These are phyloP conservation scores for Lasiosphaeria hispida DNA, from an alignment of 495 filamentous ascomycete genomes.

Conservation along the genomic window DNA sequence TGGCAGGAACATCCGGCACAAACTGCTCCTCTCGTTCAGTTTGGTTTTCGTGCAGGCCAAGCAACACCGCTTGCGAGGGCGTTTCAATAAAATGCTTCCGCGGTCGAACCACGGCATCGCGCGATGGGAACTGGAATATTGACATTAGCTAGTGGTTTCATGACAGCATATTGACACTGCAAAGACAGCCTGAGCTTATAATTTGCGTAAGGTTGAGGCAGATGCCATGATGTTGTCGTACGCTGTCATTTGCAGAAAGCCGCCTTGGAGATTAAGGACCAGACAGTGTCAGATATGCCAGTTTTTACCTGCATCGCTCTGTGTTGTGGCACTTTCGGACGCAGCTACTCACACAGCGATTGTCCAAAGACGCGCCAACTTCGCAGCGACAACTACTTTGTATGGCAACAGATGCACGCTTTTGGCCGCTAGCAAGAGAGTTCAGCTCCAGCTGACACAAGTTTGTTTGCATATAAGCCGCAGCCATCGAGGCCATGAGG, in stretches of 20 bases:
- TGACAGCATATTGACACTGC: background rate
- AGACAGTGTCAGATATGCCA: conserved; percentile 5
- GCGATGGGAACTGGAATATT: no score
- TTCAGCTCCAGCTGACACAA: no score
- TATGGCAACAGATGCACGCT: no score
- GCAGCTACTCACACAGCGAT: no score
- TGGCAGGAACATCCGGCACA: conserved; percentile 4
- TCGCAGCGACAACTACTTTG: no score
- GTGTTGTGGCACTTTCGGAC: background rate
- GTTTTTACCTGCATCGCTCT: conserved; percentile 5
- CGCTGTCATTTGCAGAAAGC: conserved; percentile 2
- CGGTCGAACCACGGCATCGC: no score
- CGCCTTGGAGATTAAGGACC: conserved; percentile 25
- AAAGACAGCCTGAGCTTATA: conserved; percentile 8
- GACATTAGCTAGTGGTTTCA: background rate
- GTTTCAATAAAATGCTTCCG: no score
- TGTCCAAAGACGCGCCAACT: no score
- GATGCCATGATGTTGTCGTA: background rate
- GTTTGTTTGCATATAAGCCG: no score
- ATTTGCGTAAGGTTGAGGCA: conserved; percentile 25
- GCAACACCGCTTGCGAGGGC: background rate
- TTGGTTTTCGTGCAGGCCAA: background rate
- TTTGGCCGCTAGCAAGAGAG: no score
- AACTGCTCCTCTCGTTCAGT: background rate
- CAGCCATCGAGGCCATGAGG: no score